Evolutionary conservation across 305 asterid genomes (phyloP).

Genomic region (Striga hermonthica): DNA sequence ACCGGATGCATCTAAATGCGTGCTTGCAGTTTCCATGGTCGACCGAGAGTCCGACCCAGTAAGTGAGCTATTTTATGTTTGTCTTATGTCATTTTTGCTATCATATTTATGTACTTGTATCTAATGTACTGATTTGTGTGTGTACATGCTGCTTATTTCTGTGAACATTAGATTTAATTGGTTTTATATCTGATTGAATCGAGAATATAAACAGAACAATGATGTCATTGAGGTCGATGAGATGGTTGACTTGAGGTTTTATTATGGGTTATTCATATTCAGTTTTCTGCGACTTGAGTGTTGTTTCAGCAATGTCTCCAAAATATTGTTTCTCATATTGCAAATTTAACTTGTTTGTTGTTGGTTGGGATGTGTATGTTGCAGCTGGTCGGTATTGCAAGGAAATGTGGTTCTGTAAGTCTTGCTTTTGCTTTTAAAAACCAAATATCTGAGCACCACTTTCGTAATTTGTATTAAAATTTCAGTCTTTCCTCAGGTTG

Average conservation of each 20-base stretch:
- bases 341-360: constrained; percentile 31
- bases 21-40: constrained; percentile 44
- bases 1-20: constrained; percentile 61
- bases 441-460: background rate
- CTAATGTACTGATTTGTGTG: background rate
- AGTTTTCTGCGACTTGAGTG: constrained; percentile 8
- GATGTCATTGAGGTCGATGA: background rate
- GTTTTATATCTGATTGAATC: background rate
- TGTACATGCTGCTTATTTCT: background rate
- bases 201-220: background rate
- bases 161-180: no score
- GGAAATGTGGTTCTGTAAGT: constrained; percentile 76
- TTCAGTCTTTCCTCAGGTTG: constrained; percentile 50
- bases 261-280: background rate
- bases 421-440: constrained; percentile 23
- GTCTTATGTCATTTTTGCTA: background rate
- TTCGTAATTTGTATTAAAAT: constrained; percentile 1
- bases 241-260: background rate
- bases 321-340: constrained; percentile 6
- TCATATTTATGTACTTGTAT: no score
- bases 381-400: constrained; percentile 78
- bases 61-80: constrained; percentile 6
- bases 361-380: constrained; percentile 32
- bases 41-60: constrained; percentile 79
- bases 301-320: constrained; percentile 10